Evolutionary conservation across 2,329 filamentous ascomycete genomes (phyloP).

Genomic region (Epichloe elymi): DNA sequence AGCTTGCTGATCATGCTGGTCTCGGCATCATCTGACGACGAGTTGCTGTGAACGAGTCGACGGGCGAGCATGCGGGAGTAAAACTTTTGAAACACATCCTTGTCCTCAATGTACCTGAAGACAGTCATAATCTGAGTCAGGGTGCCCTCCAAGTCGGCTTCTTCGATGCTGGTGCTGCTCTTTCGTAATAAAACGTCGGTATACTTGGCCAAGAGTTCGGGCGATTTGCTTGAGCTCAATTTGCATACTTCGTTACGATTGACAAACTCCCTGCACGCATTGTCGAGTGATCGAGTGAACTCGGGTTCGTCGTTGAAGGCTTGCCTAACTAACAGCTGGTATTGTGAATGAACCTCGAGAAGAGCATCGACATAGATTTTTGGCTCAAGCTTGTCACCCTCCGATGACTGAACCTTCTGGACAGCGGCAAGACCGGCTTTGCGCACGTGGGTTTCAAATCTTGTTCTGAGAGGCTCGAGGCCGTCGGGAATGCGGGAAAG

Average conservation of each 20-base stretch:
- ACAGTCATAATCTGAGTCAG: slow-evolving; percentile 95
- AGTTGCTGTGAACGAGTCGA: slow-evolving; percentile 86
- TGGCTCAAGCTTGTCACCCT: slow-evolving; percentile 82
- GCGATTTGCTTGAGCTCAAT: slow-evolving; percentile 82
- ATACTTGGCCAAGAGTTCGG: slow-evolving; percentile 90
- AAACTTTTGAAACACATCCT: slow-evolving; percentile 99
- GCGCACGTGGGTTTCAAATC: slow-evolving; percentile 85
- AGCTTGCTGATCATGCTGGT: slow-evolving; percentile 99
- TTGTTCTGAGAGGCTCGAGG: slow-evolving; percentile 71
- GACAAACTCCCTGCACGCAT: slow-evolving; percentile 94
- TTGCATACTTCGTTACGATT: slow-evolving; percentile 97
- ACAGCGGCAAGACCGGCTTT: slow-evolving; percentile 81
- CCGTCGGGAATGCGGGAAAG: slow-evolving; percentile 83
- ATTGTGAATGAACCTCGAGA: slow-evolving; percentile 87
- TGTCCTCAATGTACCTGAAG: slow-evolving; percentile 99
- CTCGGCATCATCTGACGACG: slow-evolving; percentile 92
- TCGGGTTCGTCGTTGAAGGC: slow-evolving; percentile 94
- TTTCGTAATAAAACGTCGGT: slow-evolving; percentile 87
- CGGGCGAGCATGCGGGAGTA: slow-evolving; percentile 95
- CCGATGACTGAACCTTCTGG: slow-evolving; percentile 74
- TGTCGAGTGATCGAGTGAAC: slow-evolving; percentile 90
- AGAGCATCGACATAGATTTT: slow-evolving; percentile 95
- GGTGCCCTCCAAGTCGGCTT: slow-evolving; percentile 81
- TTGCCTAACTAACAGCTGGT: slow-evolving; percentile 78
- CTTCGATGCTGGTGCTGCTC: slow-evolving; percentile 82